Evolutionary conservation across 129 eudicot species (phyloP).

Genomic region (Helianthus tuberosus): DNA sequence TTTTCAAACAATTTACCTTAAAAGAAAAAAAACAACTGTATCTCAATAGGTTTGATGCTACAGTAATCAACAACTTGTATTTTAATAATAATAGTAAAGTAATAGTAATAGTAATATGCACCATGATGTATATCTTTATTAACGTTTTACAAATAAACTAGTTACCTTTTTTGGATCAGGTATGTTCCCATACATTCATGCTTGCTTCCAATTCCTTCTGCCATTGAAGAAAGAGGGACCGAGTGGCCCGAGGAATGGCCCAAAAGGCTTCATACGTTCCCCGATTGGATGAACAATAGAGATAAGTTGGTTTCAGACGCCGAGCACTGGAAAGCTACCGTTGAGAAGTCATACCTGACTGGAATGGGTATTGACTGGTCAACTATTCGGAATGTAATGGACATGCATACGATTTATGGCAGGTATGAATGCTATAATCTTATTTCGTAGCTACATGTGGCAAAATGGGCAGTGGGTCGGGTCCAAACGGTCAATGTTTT

Average conservation of each 20-base stretch:
- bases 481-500: background rate
- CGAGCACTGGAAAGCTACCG: constrained; percentile 77
- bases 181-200: constrained; percentile 64
- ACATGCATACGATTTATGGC: constrained; percentile 91
- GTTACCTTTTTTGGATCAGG: constrained; percentile 49
- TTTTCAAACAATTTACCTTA: too few species aligned
- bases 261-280: constrained; percentile 74
- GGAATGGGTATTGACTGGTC: constrained; percentile 96
- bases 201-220: constrained; percentile 75
- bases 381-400: constrained; percentile 89
- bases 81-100: too few species aligned
- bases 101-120: background rate
- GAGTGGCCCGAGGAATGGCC: constrained; percentile 99
- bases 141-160: background rate
- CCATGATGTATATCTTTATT: background rate
- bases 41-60: too few species aligned
- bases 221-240: constrained; percentile 87
- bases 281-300: constrained; percentile 82
- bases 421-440: constrained; percentile 53
- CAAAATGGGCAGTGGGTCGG: background rate
- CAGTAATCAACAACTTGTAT: too few species aligned
- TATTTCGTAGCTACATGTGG: background rate
- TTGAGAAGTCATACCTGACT: constrained; percentile 75
- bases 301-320: constrained; percentile 70
- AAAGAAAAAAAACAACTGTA: too few species aligned